Percentiles rank a stretch among this genome's conserved stretches.
Conservation (phyloP, 1,284 basidiomycete genomes). For the Fistulina hepatica region DNA sequence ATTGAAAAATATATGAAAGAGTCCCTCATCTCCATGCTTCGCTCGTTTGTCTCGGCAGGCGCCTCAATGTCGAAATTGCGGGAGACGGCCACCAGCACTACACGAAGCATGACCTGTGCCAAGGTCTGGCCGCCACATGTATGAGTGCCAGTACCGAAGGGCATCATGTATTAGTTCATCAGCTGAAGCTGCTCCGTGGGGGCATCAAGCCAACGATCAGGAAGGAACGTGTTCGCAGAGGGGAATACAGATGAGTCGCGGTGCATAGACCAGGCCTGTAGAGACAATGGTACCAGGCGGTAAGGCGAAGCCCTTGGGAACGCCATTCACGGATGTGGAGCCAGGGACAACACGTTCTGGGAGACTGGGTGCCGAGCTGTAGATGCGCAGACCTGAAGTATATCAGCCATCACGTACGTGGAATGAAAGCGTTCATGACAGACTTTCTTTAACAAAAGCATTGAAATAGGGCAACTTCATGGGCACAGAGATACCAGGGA, state of each 20-base stretch:
- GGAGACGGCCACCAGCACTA: conserved; percentile 44
- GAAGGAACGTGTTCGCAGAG: conserved; percentile 57
- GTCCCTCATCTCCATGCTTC: conserved; percentile 64
- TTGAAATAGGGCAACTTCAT: conserved; percentile 58
- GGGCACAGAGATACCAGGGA: conserved; percentile 49
- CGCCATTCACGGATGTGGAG: conserved; percentile 38
- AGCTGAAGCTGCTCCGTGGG: conserved; percentile 34
- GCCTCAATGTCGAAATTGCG: conserved; percentile 56
- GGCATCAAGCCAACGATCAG: conserved; percentile 61
- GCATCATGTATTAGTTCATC: conserved; percentile 62
- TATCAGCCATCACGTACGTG: conserved; percentile 1
- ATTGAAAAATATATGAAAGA: conserved; percentile 65
- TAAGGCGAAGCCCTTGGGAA: conserved; percentile 54
- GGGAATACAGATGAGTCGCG: conserved; percentile 55
- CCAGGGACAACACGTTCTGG: conserved; percentile 63
- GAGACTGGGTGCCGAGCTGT: conserved; percentile 57
- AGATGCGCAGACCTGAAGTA: conserved; percentile 48
- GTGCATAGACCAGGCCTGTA: conserved; percentile 67
- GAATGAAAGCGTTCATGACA: conserved; percentile 14
- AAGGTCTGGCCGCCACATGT: conserved; percentile 67
- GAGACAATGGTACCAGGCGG: conserved; percentile 62
- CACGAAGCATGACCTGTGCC: conserved; percentile 53
- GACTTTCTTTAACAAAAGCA: conserved; percentile 72
- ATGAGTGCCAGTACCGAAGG: conserved; percentile 58
- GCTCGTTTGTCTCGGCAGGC: conserved; percentile 54